phyloP scores from a whole-genome alignment of 2,329 filamentous ascomycete species.

The Ascochyta koolunga region DNA sequence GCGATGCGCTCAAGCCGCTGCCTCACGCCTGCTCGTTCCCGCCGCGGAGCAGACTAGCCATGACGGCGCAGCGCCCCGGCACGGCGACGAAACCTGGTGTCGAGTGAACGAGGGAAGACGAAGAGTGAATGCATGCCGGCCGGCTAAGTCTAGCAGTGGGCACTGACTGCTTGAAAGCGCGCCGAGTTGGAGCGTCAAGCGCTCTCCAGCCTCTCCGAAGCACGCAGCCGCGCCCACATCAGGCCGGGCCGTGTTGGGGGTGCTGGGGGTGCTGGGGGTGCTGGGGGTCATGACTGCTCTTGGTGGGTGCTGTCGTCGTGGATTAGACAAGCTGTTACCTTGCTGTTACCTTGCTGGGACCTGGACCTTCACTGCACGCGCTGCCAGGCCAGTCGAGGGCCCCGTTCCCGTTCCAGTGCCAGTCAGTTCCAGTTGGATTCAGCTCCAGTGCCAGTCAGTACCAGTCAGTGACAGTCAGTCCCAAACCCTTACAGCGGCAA shows the following conservation, averaged over 20 bases:
- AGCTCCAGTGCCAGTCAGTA: background rate
- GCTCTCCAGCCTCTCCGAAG: slow-evolving; percentile 1
- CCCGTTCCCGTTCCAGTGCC: background rate
- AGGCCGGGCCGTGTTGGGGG: slow-evolving; percentile 3
- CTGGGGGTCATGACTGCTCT: background rate
- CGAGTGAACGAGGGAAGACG: background rate
- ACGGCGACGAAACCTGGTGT: background rate
- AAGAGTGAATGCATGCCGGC: background rate
- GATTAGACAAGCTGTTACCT: slow-evolving; percentile 7
- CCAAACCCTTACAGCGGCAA: slow-evolving; percentile 24
- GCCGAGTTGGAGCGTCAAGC: background rate
- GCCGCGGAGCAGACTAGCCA: slow-evolving; percentile 8
- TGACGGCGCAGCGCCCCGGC: slow-evolving; percentile 23
- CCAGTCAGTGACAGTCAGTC: slow-evolving; percentile 8
- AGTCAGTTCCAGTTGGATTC: background rate
- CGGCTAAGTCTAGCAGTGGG: background rate
- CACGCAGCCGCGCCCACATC: background rate
- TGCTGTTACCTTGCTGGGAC: background rate
- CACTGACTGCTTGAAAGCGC: background rate
- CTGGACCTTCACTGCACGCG: slow-evolving; percentile 4
- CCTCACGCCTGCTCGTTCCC: slow-evolving; percentile 7
- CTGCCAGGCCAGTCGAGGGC: slow-evolving; percentile 3
- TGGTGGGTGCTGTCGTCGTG: slow-evolving; percentile 5
- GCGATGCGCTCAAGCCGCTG: slow-evolving; percentile 13
- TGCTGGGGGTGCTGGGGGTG: too few relatives aligned